Percentiles rank a stretch among this genome's conserved stretches.
Evolutionary conservation across 176 grass and related monocot species (phyloP).

Genomic region (Aegilops umbellulata): DNA sequence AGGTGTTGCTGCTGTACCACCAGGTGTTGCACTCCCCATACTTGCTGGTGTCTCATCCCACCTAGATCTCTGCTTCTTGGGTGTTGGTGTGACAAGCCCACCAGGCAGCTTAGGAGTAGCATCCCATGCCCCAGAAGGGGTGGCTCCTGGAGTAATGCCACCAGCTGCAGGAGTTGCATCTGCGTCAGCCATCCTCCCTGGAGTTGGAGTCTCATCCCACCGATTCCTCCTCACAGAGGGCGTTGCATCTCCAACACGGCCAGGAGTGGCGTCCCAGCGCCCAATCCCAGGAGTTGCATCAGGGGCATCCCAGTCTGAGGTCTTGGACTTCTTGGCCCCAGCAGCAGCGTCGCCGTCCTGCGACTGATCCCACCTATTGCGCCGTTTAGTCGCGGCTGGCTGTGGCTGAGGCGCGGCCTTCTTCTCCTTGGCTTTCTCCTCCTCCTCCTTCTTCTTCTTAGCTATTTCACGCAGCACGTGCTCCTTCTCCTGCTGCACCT

Average conservation of each 20-base stretch:
- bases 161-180: slow-evolving; percentile 86
- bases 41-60: slow-evolving; percentile 93
- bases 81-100: slow-evolving; percentile 81
- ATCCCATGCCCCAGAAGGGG: slow-evolving; percentile 91
- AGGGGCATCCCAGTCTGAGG: slow-evolving; percentile 89
- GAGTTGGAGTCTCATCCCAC: slow-evolving; percentile 97
- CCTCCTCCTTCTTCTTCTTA: slow-evolving; percentile 87
- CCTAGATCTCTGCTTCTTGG: slow-evolving; percentile 89
- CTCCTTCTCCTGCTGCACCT: slow-evolving; percentile 74
- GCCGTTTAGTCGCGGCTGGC: slow-evolving; percentile 44
- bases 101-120: slow-evolving; percentile 85
- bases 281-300: slow-evolving; percentile 78
- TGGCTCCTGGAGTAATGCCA: slow-evolving; percentile 66
- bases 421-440: slow-evolving; percentile 61
- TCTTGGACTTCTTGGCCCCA: slow-evolving; percentile 65
- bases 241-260: slow-evolving; percentile 71
- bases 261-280: slow-evolving; percentile 78
- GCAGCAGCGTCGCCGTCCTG: slow-evolving; percentile 58
- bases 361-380: slow-evolving; percentile 95
- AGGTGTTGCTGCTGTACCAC: slow-evolving; percentile 47
- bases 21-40: slow-evolving; percentile 68
- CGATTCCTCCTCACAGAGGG: slow-evolving; percentile 78
- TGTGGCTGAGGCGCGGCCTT: slow-evolving; percentile 50
- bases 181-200: slow-evolving; percentile 81
- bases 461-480: slow-evolving; percentile 67